Evolutionary conservation across 2,329 filamentous ascomycete genomes (phyloP).

Genomic region (Didymella arachidicola): DNA sequence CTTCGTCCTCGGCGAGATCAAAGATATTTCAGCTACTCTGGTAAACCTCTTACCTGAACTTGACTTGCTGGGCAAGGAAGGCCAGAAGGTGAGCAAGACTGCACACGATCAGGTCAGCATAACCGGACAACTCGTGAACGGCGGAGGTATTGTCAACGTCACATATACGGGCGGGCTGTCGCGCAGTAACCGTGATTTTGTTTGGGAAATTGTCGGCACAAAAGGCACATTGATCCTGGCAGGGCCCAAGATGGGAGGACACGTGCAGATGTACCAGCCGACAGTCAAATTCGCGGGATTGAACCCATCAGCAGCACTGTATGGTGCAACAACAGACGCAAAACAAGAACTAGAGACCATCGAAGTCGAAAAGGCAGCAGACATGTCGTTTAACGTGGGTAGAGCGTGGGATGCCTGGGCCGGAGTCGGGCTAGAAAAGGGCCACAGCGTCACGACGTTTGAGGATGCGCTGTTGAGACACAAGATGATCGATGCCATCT

Average conservation of each 20-base stretch:
- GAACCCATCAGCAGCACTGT: constrained; percentile 38
- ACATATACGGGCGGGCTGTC: constrained; percentile 33
- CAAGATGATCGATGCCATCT: constrained; percentile 49
- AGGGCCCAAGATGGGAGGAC: constrained; percentile 31
- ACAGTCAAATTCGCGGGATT: constrained; percentile 41
- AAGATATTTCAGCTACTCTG: constrained; percentile 37
- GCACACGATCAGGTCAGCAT: constrained; percentile 41
- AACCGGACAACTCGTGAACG: constrained; percentile 30
- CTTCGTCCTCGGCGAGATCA: constrained; percentile 41
- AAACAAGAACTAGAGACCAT: constrained; percentile 50
- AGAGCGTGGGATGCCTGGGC: constrained; percentile 66
- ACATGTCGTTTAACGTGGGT: constrained; percentile 61
- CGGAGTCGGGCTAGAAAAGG: constrained; percentile 36
- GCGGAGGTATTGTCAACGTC: constrained; percentile 36
- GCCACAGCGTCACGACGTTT: constrained; percentile 40
- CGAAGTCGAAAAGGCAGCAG: constrained; percentile 59
- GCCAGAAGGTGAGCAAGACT: constrained; percentile 38
- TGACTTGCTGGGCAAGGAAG: constrained; percentile 28
- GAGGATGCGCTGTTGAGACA: constrained; percentile 47
- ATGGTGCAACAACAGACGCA: constrained; percentile 37
- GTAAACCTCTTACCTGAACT: constrained; percentile 34
- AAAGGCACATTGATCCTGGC: constrained; percentile 46
- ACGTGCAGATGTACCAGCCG: constrained; percentile 56
- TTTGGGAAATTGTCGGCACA: constrained; percentile 51
- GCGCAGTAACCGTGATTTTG: constrained; percentile 37